These are phyloP conservation scores for Aspergillus diversus DNA, from an alignment of 495 filamentous ascomycete genomes.

Conservation along the genomic window DNA sequence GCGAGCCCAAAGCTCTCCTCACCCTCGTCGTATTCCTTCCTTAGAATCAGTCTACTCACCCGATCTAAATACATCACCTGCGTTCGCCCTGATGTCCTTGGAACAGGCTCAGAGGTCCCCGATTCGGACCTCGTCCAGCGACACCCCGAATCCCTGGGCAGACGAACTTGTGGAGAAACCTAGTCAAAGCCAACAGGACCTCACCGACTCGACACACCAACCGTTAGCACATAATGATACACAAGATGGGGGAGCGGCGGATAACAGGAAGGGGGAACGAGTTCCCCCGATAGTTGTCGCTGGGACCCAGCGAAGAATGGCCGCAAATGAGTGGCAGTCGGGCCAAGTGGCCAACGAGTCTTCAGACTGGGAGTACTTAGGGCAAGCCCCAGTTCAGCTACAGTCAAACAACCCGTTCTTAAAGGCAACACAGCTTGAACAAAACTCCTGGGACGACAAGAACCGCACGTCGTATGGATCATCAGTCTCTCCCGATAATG, in stretches of 20 bases:
- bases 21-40: slow-evolving; percentile 34
- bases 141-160: slow-evolving; percentile 39
- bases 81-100: slow-evolving; percentile 49
- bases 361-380: slow-evolving; percentile 32
- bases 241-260: slow-evolving; percentile 10
- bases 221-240: slow-evolving; percentile 12
- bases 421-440: slow-evolving; percentile 32
- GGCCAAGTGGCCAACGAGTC: slow-evolving; percentile 10
- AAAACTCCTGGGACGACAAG: slow-evolving; percentile 33
- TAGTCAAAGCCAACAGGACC: slow-evolving; percentile 15
- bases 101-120: slow-evolving; percentile 50
- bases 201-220: neutral
- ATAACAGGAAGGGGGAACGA: slow-evolving; percentile 22
- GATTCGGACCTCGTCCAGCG: slow-evolving; percentile 34
- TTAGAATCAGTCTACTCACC: slow-evolving; percentile 47
- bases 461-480: slow-evolving; percentile 30
- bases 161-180: slow-evolving; percentile 37
- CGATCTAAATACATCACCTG: slow-evolving; percentile 48
- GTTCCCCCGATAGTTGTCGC: slow-evolving; percentile 33
- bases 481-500: slow-evolving; percentile 26
- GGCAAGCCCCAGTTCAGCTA: slow-evolving; percentile 32
- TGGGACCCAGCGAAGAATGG: slow-evolving; percentile 29
- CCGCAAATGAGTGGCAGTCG: slow-evolving; percentile 32
- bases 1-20: slow-evolving; percentile 34
- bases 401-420: slow-evolving; percentile 52